Percentiles rank a stretch among this genome's conserved stretches.
Conservation (phyloP, 1,139 yeast genomes). For the Blastobotrys persicus region DNA sequence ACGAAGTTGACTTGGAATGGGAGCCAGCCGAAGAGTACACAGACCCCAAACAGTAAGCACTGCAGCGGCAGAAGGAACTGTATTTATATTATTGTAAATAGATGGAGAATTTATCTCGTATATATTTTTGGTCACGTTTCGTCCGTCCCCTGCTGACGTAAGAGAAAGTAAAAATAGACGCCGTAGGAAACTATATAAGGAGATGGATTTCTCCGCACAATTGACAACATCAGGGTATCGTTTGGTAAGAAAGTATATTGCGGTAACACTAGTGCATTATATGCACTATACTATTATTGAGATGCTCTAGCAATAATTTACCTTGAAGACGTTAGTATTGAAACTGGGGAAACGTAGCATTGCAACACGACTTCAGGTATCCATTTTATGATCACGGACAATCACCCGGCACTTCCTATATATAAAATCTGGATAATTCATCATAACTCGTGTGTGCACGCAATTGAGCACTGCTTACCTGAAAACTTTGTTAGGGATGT, state of each 20-base stretch:
- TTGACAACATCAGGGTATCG: too few relatives aligned
- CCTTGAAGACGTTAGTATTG: too few relatives aligned
- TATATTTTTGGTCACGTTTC: neutral
- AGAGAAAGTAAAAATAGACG: too few relatives aligned
- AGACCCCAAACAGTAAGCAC: neutral
- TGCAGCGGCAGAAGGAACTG: too few relatives aligned
- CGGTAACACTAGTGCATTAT: too few relatives aligned
- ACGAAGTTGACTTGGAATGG: constrained; percentile 25
- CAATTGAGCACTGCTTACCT: constrained; percentile 9
- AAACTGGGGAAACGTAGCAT: too few relatives aligned
- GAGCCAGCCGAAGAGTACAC: constrained; percentile 16
- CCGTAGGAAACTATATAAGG: too few relatives aligned
- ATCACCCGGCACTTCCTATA: constrained; percentile 36
- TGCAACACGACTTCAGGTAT: constrained; percentile 10
- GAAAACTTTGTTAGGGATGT: constrained; percentile 4
- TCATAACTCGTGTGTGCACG: constrained; percentile 20
- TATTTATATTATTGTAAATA: neutral
- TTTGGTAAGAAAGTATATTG: too few relatives aligned
- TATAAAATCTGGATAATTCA: constrained; percentile 25
- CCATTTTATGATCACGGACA: constrained; percentile 27
- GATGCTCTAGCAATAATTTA: too few relatives aligned
- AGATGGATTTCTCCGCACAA: too few relatives aligned
- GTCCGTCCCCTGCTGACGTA: too few relatives aligned
- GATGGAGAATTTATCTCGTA: neutral
- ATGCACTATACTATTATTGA: too few relatives aligned